Percentiles rank a stretch among this genome's conserved stretches.
Evolutionary conservation across 2,329 filamentous ascomycete genomes (phyloP).

Genomic region (Domatiomyces globalis): DNA sequence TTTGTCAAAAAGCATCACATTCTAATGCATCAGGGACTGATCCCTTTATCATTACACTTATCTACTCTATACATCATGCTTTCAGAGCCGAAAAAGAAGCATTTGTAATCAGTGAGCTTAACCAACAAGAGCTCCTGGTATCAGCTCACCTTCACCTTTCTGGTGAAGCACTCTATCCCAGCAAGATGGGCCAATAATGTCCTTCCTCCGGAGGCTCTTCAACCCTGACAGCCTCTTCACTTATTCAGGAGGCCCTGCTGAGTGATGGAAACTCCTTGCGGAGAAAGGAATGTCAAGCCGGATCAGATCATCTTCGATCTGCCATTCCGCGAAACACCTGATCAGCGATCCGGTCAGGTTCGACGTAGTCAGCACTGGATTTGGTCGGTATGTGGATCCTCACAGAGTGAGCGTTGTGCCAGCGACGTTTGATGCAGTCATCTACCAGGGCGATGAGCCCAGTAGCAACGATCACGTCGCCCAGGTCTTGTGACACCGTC

Average conservation of each 20-base stretch:
- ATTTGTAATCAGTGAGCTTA: neutral
- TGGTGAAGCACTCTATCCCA: no score
- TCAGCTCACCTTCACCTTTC: neutral
- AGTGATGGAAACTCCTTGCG: neutral
- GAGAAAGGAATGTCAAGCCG: neutral
- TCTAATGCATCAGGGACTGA: neutral
- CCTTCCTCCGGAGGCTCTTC: no score
- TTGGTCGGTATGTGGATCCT: constrained; percentile 39
- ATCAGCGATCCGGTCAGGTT: constrained; percentile 48
- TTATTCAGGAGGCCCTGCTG: neutral
- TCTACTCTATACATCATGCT: neutral
- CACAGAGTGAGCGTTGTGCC: constrained; percentile 39
- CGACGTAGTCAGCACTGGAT: constrained; percentile 47
- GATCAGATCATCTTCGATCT: constrained; percentile 3
- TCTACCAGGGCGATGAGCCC: constrained; percentile 79
- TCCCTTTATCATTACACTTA: neutral
- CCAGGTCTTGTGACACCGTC: constrained; percentile 39
- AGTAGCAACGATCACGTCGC: constrained; percentile 74
- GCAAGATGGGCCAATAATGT: no score
- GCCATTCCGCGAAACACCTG: constrained; percentile 42
- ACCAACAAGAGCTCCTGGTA: neutral
- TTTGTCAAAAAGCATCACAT: neutral
- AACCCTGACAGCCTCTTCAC: neutral
- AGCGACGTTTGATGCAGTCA: constrained; percentile 72
- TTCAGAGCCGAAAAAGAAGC: neutral